Evolutionary conservation across 23 red algal genomes (phyloP), one percentile per base, ranked within the genome.

Genomic region (Gracilaria vermiculophylla): DNA sequence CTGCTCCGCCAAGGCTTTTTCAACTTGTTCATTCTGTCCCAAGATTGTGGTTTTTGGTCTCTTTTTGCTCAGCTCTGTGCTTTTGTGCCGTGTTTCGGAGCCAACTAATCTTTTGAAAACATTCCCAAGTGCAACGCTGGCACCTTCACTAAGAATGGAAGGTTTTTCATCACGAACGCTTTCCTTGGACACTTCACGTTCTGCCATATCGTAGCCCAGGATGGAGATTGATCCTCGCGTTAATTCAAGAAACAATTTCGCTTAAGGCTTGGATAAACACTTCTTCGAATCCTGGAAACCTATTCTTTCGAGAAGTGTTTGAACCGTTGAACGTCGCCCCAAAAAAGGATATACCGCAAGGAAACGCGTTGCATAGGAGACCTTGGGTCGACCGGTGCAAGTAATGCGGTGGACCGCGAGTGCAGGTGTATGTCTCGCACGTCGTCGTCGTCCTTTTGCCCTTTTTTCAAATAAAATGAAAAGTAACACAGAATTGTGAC

Each of bases 11-110:
- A 81, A 41, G 6, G 33, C 61, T 55, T 91, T 80, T 36, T 69
- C 33, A 6, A 91, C 87, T 6, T 91, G 35, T 61, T 91, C 73
- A 54, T 81, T 81, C 28, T 81, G 70, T n/a, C 20, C 74, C 20
- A 91, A 58, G 2, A 91, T 55, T 37, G 78, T 56, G 8, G 84
- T 44, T 34, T 50, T 52, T 7, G 57, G 66, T 33, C 66, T 42
- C 84, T 62, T 87, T 25, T 35, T 79, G 1, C 69, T 66, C 17
- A 21, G 29, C 16, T 44, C 65, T 7, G 84, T 20, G 2, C 28
- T 14, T 28, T 20, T 72, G 24, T 53, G 71, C 48, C 52, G 57
- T 17, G 21, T 71, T 29, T 60, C 54, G 6, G 81, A 39, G 4
- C 20, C 27, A 37, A 77, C 69, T 5, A 88, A 41, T n/a, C 84